Conservation (phyloP, 1,139 yeast species). For the Geotrichum europaeum region DNA sequence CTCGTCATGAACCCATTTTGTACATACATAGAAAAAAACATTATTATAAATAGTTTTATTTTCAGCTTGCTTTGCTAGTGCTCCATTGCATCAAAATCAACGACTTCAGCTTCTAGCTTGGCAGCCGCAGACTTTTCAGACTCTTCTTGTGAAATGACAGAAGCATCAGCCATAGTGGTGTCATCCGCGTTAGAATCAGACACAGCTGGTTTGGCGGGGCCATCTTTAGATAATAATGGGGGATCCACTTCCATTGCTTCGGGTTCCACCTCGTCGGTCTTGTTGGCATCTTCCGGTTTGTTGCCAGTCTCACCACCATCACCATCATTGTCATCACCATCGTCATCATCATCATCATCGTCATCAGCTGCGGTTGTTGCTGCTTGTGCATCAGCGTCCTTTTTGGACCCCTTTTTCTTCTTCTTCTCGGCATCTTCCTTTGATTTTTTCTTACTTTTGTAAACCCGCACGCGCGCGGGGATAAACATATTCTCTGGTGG, state of each 20-base stretch:
- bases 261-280: neutral
- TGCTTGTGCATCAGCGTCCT: constrained; percentile 3
- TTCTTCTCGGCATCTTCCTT: constrained; percentile 9
- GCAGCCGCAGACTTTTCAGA: neutral
- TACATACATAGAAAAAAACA: neutral
- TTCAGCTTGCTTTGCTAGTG: neutral
- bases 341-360: neutral
- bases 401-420: constrained; percentile 7
- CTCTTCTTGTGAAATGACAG: neutral
- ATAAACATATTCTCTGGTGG: constrained; percentile 30
- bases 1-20: neutral
- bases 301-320: neutral
- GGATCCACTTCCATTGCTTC: constrained; percentile 4
- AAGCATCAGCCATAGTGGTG: neutral
- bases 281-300: neutral
- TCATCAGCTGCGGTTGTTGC: neutral
- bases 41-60: neutral
- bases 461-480: constrained; percentile 28
- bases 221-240: neutral
- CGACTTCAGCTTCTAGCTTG: constrained; percentile 1
- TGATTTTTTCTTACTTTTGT: constrained; percentile 23
- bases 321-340: neutral
- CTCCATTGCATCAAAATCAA: constrained; percentile 5
- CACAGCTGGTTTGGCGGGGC: neutral
- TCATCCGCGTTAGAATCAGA: neutral